Conservation (phyloP, 108 stramenopile genomes). For the Mayamaea pseudoterrestris region DNA sequence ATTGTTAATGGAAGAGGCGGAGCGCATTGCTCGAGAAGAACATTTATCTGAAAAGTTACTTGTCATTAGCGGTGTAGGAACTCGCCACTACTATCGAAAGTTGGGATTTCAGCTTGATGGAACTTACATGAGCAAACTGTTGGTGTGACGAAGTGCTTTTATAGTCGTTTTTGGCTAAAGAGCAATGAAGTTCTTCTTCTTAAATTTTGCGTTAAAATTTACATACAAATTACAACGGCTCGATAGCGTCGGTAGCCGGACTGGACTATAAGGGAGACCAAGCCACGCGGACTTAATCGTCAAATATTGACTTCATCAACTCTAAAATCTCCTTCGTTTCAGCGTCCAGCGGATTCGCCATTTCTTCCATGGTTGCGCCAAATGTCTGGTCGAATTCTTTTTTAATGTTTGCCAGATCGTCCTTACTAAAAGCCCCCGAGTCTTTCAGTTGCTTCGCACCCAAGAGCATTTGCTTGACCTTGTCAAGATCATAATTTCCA, state of each 20-base stretch:
- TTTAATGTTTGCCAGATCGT: constrained; percentile 54
- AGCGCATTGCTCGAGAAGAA: constrained; percentile 84
- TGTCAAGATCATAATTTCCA: constrained; percentile 45
- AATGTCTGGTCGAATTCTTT: constrained; percentile 63
- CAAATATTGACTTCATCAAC: constrained; percentile 67
- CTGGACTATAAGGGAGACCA: background rate
- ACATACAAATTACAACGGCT: no score
- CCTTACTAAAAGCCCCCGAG: constrained; percentile 42
- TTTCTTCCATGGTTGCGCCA: constrained; percentile 63
- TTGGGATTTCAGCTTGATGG: constrained; percentile 88
- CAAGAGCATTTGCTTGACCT: constrained; percentile 53
- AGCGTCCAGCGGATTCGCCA: constrained; percentile 40
- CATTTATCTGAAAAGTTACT: constrained; percentile 84
- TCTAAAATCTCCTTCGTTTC: constrained; percentile 64
- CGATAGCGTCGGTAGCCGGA: no score
- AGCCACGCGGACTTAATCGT: no score
- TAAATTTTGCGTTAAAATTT: no score
- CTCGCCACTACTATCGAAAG: constrained; percentile 92
- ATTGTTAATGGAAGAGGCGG: constrained; percentile 92
- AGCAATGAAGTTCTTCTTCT: no score
- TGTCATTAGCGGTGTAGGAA: constrained; percentile 94
- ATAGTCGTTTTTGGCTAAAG: no score
- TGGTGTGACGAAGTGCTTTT: no score
- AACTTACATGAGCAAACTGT: constrained; percentile 78
- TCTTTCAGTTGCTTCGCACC: constrained; percentile 65